Conservation (phyloP, 2,329 filamentous ascomycete genomes). For the Escovopsis sp. region DNA sequence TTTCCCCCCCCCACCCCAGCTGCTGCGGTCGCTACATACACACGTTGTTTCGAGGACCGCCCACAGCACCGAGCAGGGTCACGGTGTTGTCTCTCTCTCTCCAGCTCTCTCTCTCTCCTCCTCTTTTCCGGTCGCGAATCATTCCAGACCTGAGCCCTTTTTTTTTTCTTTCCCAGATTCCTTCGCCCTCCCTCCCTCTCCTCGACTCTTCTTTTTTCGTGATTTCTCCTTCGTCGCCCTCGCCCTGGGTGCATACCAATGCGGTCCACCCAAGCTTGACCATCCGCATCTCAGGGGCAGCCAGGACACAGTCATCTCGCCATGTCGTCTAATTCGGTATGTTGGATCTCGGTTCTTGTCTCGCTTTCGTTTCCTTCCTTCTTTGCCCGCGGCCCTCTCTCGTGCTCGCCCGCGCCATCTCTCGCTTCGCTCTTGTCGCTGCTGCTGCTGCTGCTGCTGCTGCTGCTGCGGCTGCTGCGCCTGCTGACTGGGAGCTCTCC, state of each 20-base stretch:
- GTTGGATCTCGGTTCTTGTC: conserved; percentile 8
- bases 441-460: neutral
- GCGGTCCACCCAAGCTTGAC: conserved; percentile 13
- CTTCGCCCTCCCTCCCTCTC: too few relatives aligned
- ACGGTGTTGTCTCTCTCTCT: too few relatives aligned
- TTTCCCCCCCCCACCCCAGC: too few relatives aligned
- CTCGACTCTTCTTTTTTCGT: too few relatives aligned
- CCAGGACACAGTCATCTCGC: conserved; percentile 8
- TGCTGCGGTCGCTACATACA: too few relatives aligned
- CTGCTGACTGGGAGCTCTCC: too few relatives aligned
- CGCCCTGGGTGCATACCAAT: conserved; percentile 19
- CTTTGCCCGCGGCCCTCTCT: too few relatives aligned
- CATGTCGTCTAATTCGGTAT: conserved; percentile 26
- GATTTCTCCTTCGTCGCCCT: conserved; percentile 7
- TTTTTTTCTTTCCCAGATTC: conserved; percentile 6
- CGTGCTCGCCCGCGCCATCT: too few relatives aligned
- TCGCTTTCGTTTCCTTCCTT: neutral
- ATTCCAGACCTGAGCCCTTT: conserved; percentile 14
- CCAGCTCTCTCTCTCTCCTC: too few relatives aligned
- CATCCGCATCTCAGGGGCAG: conserved; percentile 7
- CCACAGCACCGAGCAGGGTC: neutral
- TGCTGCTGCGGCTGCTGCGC: too few relatives aligned
- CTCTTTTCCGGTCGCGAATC: conserved; percentile 6
- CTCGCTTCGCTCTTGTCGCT: too few relatives aligned
- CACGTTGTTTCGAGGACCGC: neutral